Evolutionary conservation across 345 rosid species (phyloP).

Genomic region (Noccaea bulbosa): DNA sequence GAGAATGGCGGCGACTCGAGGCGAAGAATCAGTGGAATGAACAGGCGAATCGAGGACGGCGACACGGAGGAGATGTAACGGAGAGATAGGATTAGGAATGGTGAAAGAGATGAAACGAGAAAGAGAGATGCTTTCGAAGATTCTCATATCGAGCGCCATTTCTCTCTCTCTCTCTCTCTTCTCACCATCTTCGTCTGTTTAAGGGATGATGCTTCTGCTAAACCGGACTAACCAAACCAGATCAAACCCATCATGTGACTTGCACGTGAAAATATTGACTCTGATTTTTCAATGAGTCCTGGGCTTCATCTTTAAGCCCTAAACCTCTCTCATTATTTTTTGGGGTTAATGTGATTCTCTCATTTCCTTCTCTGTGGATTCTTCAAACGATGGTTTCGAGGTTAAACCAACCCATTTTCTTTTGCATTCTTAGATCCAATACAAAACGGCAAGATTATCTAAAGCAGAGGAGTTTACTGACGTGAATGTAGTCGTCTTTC

Average conservation of each 20-base stretch:
- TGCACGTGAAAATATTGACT: background rate
- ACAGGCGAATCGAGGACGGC: conserved; percentile 83
- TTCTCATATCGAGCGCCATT: conserved; percentile 63
- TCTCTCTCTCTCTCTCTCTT: background rate
- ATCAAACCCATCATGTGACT: conserved; percentile 28
- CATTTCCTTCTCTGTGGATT: background rate
- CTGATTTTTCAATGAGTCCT: background rate
- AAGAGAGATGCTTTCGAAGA: conserved; percentile 59
- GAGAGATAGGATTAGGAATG: conserved; percentile 43
- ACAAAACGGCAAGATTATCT: background rate
- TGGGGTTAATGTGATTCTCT: background rate
- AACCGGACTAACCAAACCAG: conserved; percentile 31
- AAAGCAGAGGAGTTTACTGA: background rate
- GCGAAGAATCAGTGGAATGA: conserved; percentile 33
- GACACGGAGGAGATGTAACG: conserved; percentile 53
- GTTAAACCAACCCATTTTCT: no score
- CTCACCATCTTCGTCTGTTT: conserved; percentile 8
- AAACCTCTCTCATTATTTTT: background rate
- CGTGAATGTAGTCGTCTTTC: background rate
- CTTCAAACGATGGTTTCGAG: background rate
- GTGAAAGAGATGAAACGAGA: conserved; percentile 80
- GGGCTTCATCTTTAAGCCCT: conserved; percentile 1
- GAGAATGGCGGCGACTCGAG: conserved; percentile 65
- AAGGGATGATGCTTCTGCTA: background rate
- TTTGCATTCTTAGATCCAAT: background rate